A percentile compares a stretch with the other conserved stretches of the same genome.
These are phyloP conservation scores for Martiniozyma asiatica DNA, from an alignment of 1,139 yeast species.

Conservation along the genomic window DNA sequence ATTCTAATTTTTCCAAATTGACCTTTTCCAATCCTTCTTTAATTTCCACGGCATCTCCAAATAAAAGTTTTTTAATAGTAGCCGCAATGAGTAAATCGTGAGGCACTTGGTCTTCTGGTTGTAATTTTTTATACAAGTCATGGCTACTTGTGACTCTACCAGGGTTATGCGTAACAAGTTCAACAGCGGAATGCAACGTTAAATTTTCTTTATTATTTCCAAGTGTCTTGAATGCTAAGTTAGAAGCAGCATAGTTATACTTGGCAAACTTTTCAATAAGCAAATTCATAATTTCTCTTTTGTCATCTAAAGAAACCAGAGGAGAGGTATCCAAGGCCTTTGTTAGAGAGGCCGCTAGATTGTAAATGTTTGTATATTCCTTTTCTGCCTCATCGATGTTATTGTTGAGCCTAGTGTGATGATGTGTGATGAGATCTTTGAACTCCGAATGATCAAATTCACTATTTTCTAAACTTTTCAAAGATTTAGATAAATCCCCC, in stretches of 20 bases:
- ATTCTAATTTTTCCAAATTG: constrained; percentile 8
- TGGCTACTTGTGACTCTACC: constrained; percentile 23
- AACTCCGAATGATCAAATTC: constrained; percentile 1
- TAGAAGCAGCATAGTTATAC: constrained; percentile 17
- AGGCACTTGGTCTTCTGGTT: constrained; percentile 2
- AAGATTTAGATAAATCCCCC: too few relatives aligned
- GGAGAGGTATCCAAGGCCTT: constrained; percentile 7
- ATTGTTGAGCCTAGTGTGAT: constrained; percentile 5
- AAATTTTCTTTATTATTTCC: constrained; percentile 6
- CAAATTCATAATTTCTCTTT: constrained; percentile 9
- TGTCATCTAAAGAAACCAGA: constrained; percentile 6
- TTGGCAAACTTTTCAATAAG: constrained; percentile 16
- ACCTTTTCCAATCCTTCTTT: constrained; percentile 12
- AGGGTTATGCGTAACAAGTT: constrained; percentile 21
- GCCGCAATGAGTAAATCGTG: constrained; percentile 10
- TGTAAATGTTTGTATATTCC: constrained; percentile 10
- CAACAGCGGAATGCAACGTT: constrained; percentile 9
- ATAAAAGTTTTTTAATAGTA: constrained; percentile 16
- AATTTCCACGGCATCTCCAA: constrained; percentile 19
- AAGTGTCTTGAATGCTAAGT: constrained; percentile 12
- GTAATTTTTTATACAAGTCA: constrained; percentile 17
- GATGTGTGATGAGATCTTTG: constrained; percentile 10
- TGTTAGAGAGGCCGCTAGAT: constrained; percentile 7
- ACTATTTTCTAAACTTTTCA: constrained; percentile 1
- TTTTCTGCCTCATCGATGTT: constrained; percentile 2